phyloP scores from a whole-genome alignment of 2,329 filamentous ascomycete genomes.

The Reticulascus tulasneorum region DNA sequence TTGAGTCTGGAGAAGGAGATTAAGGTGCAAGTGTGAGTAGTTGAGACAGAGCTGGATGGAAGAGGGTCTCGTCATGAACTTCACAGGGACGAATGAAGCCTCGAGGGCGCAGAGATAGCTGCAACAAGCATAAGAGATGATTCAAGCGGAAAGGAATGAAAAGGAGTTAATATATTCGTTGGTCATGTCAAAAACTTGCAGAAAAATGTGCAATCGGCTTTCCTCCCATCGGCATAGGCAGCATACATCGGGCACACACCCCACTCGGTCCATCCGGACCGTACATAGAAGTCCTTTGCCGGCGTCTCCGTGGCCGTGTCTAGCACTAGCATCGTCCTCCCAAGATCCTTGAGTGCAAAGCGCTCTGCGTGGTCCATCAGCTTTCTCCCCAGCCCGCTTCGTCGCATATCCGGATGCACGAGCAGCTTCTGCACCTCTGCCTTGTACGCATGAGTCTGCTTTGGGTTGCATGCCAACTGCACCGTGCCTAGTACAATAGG shows the following conservation, averaged over 20 bases:
- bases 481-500: slow-evolving; percentile 18
- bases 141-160: too few species aligned
- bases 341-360: slow-evolving; percentile 14
- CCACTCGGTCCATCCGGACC: slow-evolving; percentile 22
- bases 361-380: slow-evolving; percentile 21
- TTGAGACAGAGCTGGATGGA: too few species aligned
- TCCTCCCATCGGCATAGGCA: slow-evolving; percentile 15
- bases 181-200: slow-evolving; percentile 15
- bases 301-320: slow-evolving; percentile 21
- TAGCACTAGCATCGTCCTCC: slow-evolving; percentile 18
- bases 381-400: slow-evolving; percentile 15
- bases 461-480: slow-evolving; percentile 16
- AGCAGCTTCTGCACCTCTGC: slow-evolving; percentile 24
- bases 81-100: too few species aligned
- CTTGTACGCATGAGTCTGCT: slow-evolving; percentile 21
- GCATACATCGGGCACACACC: slow-evolving; percentile 22
- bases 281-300: slow-evolving; percentile 20
- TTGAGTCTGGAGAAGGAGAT: too few species aligned
- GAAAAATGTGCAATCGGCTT: slow-evolving; percentile 18
- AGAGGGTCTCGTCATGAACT: too few species aligned
- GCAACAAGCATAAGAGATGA: too few species aligned
- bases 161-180: too few species aligned
- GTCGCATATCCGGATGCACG: slow-evolving; percentile 17
- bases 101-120: too few species aligned
- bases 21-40: too few species aligned